phyloP scores from a whole-genome alignment of 305 asterid species.

The Fraxinus latifolia region DNA sequence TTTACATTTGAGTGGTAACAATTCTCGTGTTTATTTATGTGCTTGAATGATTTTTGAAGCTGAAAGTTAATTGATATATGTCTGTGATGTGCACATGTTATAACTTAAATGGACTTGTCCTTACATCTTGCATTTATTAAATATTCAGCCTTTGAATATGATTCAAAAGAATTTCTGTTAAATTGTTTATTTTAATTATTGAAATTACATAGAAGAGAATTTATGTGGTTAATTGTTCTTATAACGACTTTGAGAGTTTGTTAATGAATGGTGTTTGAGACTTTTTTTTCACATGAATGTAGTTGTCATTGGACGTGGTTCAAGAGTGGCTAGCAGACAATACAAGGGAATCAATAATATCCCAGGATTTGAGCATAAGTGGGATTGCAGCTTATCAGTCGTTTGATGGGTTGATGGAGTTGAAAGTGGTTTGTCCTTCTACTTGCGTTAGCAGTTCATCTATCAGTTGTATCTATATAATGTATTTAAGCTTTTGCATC shows the following conservation, averaged over 20 bases:
- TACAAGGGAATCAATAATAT: constrained; percentile 34
- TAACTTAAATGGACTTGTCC: background rate
- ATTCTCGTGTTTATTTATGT: background rate
- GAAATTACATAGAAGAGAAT: background rate
- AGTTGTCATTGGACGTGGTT: constrained; percentile 29
- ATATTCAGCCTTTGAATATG: background rate
- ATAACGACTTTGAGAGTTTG: background rate
- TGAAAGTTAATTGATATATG: background rate
- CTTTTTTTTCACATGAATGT: background rate
- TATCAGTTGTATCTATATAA: background rate
- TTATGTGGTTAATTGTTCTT: background rate
- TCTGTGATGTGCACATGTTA: background rate
- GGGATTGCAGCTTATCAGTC: constrained; percentile 52
- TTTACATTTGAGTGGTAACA: background rate
- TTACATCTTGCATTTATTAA: background rate
- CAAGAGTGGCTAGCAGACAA: constrained; percentile 54
- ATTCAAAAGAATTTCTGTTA: background rate
- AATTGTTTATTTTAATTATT: background rate
- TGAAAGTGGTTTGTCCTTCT: constrained; percentile 49
- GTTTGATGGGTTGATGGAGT: constrained; percentile 55
- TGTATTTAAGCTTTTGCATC: background rate
- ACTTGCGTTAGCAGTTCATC: background rate
- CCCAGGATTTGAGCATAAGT: constrained; percentile 35
- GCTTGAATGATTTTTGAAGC: background rate
- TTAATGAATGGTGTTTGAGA: background rate